These are phyloP conservation scores for Cladosporium sp. DNA, from an alignment of 2,329 filamentous ascomycete species.

Conservation along the genomic window DNA sequence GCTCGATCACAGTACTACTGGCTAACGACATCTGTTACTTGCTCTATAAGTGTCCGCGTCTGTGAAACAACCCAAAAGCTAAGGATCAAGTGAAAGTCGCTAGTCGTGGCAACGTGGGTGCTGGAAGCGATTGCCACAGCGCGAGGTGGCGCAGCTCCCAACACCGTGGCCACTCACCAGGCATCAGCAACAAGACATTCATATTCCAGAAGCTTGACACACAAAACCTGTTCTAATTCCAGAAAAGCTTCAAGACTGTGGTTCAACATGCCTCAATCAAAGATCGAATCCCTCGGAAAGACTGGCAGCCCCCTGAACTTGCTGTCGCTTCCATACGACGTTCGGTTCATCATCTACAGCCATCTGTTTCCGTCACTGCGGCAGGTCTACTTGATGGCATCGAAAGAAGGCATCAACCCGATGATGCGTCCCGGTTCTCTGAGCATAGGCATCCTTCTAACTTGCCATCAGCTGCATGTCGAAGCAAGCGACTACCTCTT, in stretches of 20 bases:
- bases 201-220: not conserved
- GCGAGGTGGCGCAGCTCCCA: not conserved
- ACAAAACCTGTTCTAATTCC: not conserved
- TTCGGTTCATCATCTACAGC: constrained; percentile 34
- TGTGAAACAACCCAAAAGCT: not conserved
- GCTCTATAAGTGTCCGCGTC: not conserved
- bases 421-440: constrained; percentile 17
- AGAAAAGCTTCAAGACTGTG: not conserved
- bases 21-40: not conserved
- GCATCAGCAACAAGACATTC: not conserved
- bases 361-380: constrained; percentile 30
- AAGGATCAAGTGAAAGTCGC: not conserved
- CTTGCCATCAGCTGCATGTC: constrained; percentile 24
- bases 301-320: constrained; percentile 9
- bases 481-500: constrained; percentile 33
- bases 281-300: not conserved
- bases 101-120: not conserved
- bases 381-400: constrained; percentile 34
- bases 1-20: not conserved
- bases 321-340: constrained; percentile 32
- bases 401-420: constrained; percentile 13
- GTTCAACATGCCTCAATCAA: not conserved
- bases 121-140: not conserved
- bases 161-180: not conserved
- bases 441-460: constrained; percentile 23